Evolutionary conservation across 2,329 filamentous ascomycete genomes (phyloP).

Genomic region (Colletotrichum chlorophyti): DNA sequence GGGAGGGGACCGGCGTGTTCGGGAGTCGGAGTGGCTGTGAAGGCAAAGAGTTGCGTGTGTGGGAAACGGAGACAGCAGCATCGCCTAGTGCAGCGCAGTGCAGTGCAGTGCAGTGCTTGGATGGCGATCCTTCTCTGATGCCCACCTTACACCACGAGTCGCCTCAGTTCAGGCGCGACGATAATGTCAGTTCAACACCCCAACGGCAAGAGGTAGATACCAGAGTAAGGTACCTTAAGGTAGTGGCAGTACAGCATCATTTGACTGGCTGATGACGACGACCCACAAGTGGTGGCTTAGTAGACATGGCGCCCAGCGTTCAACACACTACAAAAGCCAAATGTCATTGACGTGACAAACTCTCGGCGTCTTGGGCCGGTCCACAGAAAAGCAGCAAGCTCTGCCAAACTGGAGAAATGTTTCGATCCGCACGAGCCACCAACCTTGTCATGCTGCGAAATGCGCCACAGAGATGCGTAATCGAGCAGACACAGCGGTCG

Average conservation of each 20-base stretch:
- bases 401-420: too few species aligned
- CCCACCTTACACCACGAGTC: too few species aligned
- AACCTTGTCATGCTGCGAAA: conserved; percentile 11
- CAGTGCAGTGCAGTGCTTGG: not conserved
- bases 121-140: too few species aligned
- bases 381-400: not conserved
- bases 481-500: conserved; percentile 8
- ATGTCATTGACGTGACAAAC: conserved; percentile 16
- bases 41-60: conserved; percentile 8
- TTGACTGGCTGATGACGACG: conserved; percentile 15
- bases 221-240: too few species aligned
- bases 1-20: not conserved
- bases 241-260: not conserved
- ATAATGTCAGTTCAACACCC: too few species aligned
- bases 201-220: too few species aligned
- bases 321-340: conserved; percentile 4
- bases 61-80: too few species aligned
- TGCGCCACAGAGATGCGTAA: conserved; percentile 27
- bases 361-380: conserved; percentile 13
- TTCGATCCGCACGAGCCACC: conserved; percentile 1
- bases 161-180: too few species aligned
- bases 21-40: not conserved
- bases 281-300: conserved; percentile 17
- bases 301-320: conserved; percentile 15
- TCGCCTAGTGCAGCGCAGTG: too few species aligned